phyloP scores from a whole-genome alignment of 768 basidiomycete species.

The Phanerodontia chrysosporium region DNA sequence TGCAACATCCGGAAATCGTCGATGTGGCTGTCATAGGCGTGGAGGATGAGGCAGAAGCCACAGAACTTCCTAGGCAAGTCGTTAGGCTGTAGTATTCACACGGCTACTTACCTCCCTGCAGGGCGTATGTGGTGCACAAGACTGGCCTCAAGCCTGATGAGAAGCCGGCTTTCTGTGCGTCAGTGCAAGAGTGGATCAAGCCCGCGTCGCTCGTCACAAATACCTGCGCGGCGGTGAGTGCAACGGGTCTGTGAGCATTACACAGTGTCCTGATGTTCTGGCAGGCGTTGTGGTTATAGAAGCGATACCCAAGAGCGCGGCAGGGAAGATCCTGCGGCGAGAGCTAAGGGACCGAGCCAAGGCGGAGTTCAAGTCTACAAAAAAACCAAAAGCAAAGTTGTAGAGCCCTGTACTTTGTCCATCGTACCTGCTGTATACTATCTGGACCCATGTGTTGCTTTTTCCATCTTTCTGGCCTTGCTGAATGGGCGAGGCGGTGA shows the following conservation, averaged over 20 bases:
- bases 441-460: background rate
- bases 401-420: background rate
- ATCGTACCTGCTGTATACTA: background rate
- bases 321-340: slow-evolving; percentile 84
- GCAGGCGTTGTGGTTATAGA: slow-evolving; percentile 52
- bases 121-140: slow-evolving; percentile 62
- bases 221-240: slow-evolving; percentile 62
- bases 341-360: slow-evolving; percentile 69
- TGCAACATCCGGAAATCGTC: slow-evolving; percentile 70
- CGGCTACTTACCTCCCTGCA: slow-evolving; percentile 20
- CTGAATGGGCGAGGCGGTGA: too few species aligned
- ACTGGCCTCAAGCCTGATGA: slow-evolving; percentile 30
- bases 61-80: slow-evolving; percentile 71
- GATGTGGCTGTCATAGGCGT: slow-evolving; percentile 84
- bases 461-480: background rate
- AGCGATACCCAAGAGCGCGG: slow-evolving; percentile 70
- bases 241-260: slow-evolving; percentile 2
- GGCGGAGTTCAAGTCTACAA: slow-evolving; percentile 32
- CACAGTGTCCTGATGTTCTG: background rate
- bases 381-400: slow-evolving; percentile 3
- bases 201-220: slow-evolving; percentile 74
- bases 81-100: background rate
- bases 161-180: slow-evolving; percentile 39
- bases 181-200: slow-evolving; percentile 64
- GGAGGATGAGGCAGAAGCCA: slow-evolving; percentile 58